Evolutionary conservation across 371 early-diverging fungal genomes (phyloP), one percentile per base, ranked within the genome.

Genomic region (Mortierella sp.): DNA sequence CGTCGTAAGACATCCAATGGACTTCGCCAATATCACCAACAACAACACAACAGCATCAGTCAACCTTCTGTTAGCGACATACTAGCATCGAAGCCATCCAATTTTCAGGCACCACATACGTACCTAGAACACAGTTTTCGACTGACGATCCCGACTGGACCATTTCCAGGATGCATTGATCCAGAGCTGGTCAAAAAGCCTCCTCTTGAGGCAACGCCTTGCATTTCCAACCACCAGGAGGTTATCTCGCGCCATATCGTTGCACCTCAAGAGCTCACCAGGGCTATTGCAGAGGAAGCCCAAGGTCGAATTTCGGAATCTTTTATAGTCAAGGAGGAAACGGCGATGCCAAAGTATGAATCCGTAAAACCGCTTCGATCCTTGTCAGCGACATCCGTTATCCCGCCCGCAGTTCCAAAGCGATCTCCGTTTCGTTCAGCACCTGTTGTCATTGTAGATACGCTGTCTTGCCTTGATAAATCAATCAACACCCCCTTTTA

Each of bases 231-330:
- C 28, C 16, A 60, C 16, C 31, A 28, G 0, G 34, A 31, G 13
- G 34, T 54, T 63, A 73, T 79, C 11, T 70, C 81, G 19, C 75
- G 75, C 16, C 85, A 84, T 54, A 84, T 84, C 45, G 48, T 84
- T 24, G 76, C 85, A 11, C 81, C 81, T 7, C 75, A 79, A 45
- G 79, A 84, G 21, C 57, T 84, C 24, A 50, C 81, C 8, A 70
- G 65, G 74, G 81, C 77, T 7, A 79, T 84, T 70, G 76, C 78
- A 14, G 76, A 73, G n/a, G 81, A 84, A 38, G 34, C 13, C 38
- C 55, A 38, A 44, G 21, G 28, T 55, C 24, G 31, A 57, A 24
- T 21, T 13, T 31, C 31, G 19, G 31, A 16, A 16, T 14, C 28
- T 1, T 14, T 31, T 31, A 19, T 34, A 31, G 28, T 31, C 60